Base-by-base conservation (phyloP, 371 early-diverging fungal species). In the Zychaea mexicana region DNA sequence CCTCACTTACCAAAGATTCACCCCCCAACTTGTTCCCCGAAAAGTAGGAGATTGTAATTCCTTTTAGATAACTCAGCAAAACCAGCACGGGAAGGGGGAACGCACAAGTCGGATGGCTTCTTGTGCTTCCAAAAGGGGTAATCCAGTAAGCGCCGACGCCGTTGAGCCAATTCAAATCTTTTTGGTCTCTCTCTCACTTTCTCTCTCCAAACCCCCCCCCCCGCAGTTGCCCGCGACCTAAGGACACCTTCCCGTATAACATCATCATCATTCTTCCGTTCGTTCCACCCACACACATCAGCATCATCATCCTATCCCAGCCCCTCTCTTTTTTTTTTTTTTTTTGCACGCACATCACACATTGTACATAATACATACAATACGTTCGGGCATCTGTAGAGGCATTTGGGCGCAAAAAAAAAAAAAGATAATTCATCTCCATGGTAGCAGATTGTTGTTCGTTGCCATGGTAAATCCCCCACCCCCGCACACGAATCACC, bases 71-170 rank as follows among this genome's bases (percentile, higher is more conserved):
- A 61, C 62, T 61, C 62, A 61, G 62, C 62, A 61, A 61, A 61
- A 61, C 62, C 54, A 53, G 39, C 53, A 36, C 33, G 53, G 62
- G 22, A 24, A 32, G 53, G 62, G 54, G 53, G 19, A 57, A 7
- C 15, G 38, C 33, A 39, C 36, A 53, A 61, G 62, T 61, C 62
- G 62, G 62, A 61, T 61, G 22, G 53, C 62, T 61, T 61, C 53
- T 61, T 52, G 53, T 53, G 15, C 19, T 61, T 32, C 62, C 62
- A 61, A 61, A 61, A 61, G 62, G 62, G 49, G 49, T 24, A 49
- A 49, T 49, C 49, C 21, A 4, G 49, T 49, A 58, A 36, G 24
- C 59, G 59, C 59, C 59, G 59, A 58, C 38, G 45, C 45, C 4
- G 49, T 49, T 49, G 49, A 49, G 49, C 49, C 49, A 42, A 49